Conservation (phyloP, 2,329 filamentous ascomycete species). For the Alternaria alternata region DNA sequence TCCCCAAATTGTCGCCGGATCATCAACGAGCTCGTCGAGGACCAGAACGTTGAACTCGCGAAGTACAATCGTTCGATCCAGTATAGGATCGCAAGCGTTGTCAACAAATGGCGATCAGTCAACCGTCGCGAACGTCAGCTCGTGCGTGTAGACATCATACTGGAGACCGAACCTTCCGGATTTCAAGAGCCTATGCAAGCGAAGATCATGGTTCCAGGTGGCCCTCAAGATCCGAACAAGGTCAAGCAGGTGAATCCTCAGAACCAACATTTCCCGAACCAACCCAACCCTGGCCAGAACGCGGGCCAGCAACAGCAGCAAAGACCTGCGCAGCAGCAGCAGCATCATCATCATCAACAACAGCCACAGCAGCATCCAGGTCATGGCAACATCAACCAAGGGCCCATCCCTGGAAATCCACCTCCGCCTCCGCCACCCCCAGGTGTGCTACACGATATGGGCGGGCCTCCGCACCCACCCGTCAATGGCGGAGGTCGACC, state of each 20-base stretch:
- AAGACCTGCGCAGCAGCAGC: slow-evolving; percentile 7
- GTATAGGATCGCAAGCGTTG: slow-evolving; percentile 41
- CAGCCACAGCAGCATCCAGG: slow-evolving; percentile 1
- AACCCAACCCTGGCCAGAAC: slow-evolving; percentile 7
- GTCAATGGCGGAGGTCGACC: neutral
- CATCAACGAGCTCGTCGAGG: slow-evolving; percentile 39
- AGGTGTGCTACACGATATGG: neutral
- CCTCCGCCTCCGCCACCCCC: slow-evolving; percentile 21
- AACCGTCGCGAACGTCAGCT: slow-evolving; percentile 25
- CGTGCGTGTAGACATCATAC: slow-evolving; percentile 37
- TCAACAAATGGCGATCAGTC: slow-evolving; percentile 32
- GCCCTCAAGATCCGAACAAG: slow-evolving; percentile 14
- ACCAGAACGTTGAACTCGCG: slow-evolving; percentile 36
- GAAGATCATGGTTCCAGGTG: slow-evolving; percentile 2
- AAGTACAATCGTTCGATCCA: slow-evolving; percentile 32
- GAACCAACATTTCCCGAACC: slow-evolving; percentile 12
- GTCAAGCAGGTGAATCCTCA: slow-evolving; percentile 10
- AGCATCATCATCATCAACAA: neutral
- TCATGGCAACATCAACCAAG: slow-evolving; percentile 1
- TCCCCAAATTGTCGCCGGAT: slow-evolving; percentile 36
- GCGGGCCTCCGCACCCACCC: slow-evolving; percentile 5
- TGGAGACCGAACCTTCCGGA: slow-evolving; percentile 38
- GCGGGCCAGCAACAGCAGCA: slow-evolving; percentile 23
- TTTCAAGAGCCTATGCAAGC: slow-evolving; percentile 16
- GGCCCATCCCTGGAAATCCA: slow-evolving; percentile 9